Evolutionary conservation across 805 yeast species (phyloP).

Genomic region (Saccharomycopsis sp.): DNA sequence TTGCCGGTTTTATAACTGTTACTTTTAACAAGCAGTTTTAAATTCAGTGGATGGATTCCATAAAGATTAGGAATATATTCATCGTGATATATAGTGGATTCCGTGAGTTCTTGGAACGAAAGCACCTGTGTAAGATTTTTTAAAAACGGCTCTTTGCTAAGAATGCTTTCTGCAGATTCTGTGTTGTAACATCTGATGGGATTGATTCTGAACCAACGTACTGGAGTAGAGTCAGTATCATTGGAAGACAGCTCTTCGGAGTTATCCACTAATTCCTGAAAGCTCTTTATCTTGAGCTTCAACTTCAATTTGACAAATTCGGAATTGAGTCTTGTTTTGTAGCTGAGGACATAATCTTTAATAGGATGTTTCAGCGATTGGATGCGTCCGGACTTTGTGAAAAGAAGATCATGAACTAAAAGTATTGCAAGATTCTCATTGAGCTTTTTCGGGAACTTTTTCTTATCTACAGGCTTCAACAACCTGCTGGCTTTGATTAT

Average conservation of each 20-base stretch:
- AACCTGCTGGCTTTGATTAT: slow-evolving; percentile 65
- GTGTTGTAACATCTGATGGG: slow-evolving; percentile 41
- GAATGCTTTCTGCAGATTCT: slow-evolving; percentile 25
- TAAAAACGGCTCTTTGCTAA: slow-evolving; percentile 33
- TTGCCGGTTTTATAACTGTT: slow-evolving; percentile 68
- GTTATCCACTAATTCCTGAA: slow-evolving; percentile 47
- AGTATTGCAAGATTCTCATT: slow-evolving; percentile 51
- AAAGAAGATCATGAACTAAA: slow-evolving; percentile 73
- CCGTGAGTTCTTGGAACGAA: slow-evolving; percentile 34
- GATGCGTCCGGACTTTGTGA: slow-evolving; percentile 71
- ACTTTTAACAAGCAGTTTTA: slow-evolving; percentile 60
- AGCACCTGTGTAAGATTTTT: slow-evolving; percentile 40
- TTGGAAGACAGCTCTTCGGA: slow-evolving; percentile 34
- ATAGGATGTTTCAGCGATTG: slow-evolving; percentile 85
- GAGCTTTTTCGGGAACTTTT: slow-evolving; percentile 42
- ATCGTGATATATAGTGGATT: slow-evolving; percentile 56
- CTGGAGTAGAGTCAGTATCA: slow-evolving; percentile 52
- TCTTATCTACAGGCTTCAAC: slow-evolving; percentile 39
- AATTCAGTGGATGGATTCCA: slow-evolving; percentile 63
- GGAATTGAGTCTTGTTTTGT: slow-evolving; percentile 75
- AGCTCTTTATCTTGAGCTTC: slow-evolving; percentile 54
- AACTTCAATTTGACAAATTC: slow-evolving; percentile 75
- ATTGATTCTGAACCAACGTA: slow-evolving; percentile 77
- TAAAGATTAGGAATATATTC: slow-evolving; percentile 65
- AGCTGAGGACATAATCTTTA: slow-evolving; percentile 71